Base-by-base conservation (phyloP, 768 basidiomycete genomes). In the Leccinum imitatum region DNA sequence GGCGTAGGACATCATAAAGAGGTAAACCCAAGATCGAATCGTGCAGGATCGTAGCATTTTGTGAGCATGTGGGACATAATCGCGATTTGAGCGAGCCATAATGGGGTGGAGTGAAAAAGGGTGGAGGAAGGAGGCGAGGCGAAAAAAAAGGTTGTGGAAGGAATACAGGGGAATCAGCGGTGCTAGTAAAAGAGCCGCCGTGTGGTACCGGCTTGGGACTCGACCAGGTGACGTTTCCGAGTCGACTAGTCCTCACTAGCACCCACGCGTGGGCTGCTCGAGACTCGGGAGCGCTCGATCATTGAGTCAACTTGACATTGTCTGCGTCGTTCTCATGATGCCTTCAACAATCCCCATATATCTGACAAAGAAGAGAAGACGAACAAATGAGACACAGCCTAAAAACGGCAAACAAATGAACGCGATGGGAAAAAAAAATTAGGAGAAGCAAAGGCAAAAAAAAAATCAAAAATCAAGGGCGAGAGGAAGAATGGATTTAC, bases 41-140 rank as follows among this genome's bases (percentile, higher is more conserved):
- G 17, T 58, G 23, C 59, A 60, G 59, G 50, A 56, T 46, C 21
- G 48, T 50, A 7, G 37, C 19, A 27, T 41, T 51, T 57, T 51
- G 39, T 50, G 35, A 50, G 27, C 35, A 10, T 27, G 14, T 21
- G 46, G 35, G 41, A 30, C 7, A 56, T 13, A 10, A 58, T 41
- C 37, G 21, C 55, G 21, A 57, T 39, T 50, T n/a, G 7, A 19
- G 21, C 21, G 17, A 15, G 17, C 17, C 27, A 35, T 10, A 31
- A 30, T 21, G 46, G 47, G n/a, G 37, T n/a, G 3, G 35, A 21
- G 14, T 10, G 35, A 13, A 25, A 30, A 50, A 23, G 31, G 19
- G 7, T 14, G 33, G 15, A 46, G 33, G 25, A 44, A n/a, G n/a
- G 9, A 44, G 41, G n/a, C 4, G 41, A 44, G 41, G 41, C 4